Evolutionary conservation across 495 filamentous ascomycete genomes (phyloP), one percentile per base, ranked within the genome.

Genomic region (Talaromyces stipitatus): DNA sequence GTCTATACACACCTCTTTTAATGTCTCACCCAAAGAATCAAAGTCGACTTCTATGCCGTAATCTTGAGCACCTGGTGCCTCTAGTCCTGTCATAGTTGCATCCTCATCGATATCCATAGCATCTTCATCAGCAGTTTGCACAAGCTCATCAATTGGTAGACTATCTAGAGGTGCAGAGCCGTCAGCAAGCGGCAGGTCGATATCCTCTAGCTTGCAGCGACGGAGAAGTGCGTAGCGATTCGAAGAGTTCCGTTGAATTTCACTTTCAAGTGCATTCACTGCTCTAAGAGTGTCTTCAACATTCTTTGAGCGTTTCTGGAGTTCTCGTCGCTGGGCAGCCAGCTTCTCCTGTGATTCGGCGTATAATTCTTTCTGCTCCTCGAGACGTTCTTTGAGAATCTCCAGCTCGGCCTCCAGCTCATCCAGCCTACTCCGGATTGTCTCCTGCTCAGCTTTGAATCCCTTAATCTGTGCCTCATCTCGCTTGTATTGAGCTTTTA

Each of bases 1-100:
- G 36, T 41, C 8, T 33, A 47, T 47, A 71, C 83, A 65, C 72
- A 89, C 89, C 65, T 87, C 82, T 70, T 88, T 89, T 11, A 96
- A 76, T 16, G 95, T 90, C 23, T 92, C 89, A 59, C 91, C 89
- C 3, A 99, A 81, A 50, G 84, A 82, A 51, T 89, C 84, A 72
- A 95, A 99, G 69, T 96, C 85, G 54, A 95, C 78, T 58, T 94
- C 87, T 58, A 99, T 96, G 53, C 95, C 95, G 65, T 96, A 94
- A 68, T 96, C 90, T 62, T 92, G 84, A 14, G 87, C 81, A 2
- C 78, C 75, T 23, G 79, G 73, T 5, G 65, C 61, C 52, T 73
- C 72, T 12, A 69, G 52, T 18, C 64, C 68, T 27, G 68, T 63
- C 32, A 61, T 63, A 12, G 61, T 73, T 27, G 72, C 67, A 55